phyloP scores from a whole-genome alignment of 257 asterid species.

The Jacaranda copaia region DNA sequence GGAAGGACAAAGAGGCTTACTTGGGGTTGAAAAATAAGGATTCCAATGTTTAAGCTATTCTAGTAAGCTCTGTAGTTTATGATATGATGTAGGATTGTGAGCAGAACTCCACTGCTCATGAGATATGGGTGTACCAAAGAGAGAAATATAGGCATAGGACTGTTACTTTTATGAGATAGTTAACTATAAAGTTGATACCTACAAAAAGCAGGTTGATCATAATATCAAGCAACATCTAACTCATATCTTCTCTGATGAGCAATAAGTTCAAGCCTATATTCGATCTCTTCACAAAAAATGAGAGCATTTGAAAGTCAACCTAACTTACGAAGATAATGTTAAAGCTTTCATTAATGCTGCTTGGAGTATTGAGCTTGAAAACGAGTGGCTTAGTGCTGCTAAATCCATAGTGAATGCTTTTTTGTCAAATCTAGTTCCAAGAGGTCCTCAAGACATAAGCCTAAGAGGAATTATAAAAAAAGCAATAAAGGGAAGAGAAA shows the following conservation, averaged over 20 bases:
- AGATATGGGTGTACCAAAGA: not conserved
- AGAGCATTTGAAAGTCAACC: not conserved
- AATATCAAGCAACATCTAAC: no score
- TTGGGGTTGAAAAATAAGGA: not conserved
- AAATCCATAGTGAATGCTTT: not conserved
- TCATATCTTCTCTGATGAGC: no score
- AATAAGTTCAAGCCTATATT: not conserved
- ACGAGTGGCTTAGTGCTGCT: not conserved
- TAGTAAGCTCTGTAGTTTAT: no score
- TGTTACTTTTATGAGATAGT: no score
- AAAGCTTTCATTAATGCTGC: not conserved
- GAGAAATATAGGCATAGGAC: not conserved
- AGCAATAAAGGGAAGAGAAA: not conserved
- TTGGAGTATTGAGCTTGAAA: not conserved
- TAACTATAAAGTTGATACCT: no score
- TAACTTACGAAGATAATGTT: not conserved
- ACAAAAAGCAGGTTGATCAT: no score
- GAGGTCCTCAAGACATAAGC: no score
- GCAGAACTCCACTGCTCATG: not conserved
- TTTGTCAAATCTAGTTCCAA: not conserved
- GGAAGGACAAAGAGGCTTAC: not conserved
- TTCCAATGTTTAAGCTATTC: not conserved
- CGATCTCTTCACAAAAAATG: not conserved
- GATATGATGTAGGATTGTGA: not conserved
- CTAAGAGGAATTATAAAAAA: not conserved